phyloP scores from a whole-genome alignment of 257 asterid species.

The Jacaranda mimosifolia region DNA sequence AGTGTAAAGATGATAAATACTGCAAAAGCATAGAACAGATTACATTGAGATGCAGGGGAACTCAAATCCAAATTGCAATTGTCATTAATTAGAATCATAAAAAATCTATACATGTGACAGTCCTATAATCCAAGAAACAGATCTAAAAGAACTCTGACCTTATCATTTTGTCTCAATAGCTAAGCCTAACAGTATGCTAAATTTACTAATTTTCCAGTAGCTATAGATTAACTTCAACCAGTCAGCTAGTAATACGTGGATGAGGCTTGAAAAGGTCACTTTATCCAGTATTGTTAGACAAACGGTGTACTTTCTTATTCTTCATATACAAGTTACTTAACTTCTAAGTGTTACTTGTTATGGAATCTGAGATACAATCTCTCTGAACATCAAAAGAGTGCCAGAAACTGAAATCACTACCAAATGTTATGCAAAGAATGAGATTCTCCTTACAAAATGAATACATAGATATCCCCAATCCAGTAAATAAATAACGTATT shows the following conservation, averaged over 20 bases:
- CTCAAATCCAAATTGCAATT: not conserved
- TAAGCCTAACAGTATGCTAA: not conserved
- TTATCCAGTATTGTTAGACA: not conserved
- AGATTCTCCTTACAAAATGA: slow-evolving; percentile 1
- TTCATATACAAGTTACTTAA: not conserved
- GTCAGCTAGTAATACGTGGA: not conserved
- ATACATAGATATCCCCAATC: slow-evolving; percentile 17
- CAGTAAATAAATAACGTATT: not conserved
- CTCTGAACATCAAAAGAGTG: not conserved
- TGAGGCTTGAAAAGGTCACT: slow-evolving; percentile 3
- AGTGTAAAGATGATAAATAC: slow-evolving; percentile 4
- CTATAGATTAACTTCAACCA: slow-evolving; percentile 3
- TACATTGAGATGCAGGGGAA: not conserved
- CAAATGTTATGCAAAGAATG: not conserved
- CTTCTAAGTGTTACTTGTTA: not conserved
- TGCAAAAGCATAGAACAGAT: slow-evolving; percentile 4
- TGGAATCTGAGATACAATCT: slow-evolving; percentile 1
- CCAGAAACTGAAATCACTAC: not conserved
- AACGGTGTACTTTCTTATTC: not conserved
- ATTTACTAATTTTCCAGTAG: not conserved
- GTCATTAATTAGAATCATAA: not conserved
- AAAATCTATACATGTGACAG: not conserved
- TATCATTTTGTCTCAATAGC: slow-evolving; percentile 15
- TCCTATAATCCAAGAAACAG: slow-evolving; percentile 12
- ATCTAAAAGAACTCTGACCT: slow-evolving; percentile 19